Conservation (phyloP, 371 early-diverging fungal genomes). For the Blastocladiella emersonii region DNA sequence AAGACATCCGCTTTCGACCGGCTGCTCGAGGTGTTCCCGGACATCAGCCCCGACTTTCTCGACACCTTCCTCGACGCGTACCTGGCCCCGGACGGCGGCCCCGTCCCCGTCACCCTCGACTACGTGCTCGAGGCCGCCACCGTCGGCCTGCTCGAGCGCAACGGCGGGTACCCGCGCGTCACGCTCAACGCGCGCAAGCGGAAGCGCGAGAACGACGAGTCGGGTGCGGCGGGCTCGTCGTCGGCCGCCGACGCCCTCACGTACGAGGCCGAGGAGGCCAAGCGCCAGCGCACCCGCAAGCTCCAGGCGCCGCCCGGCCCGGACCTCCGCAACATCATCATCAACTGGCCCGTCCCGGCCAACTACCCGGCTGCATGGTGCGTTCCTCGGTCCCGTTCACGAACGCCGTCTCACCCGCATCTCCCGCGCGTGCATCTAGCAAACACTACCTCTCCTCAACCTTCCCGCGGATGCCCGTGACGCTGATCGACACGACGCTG, state of each 20-base stretch:
- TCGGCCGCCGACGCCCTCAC: no score
- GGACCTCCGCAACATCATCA: background rate
- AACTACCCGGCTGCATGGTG: background rate
- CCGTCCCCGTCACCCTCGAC: background rate
- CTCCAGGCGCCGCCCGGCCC: background rate
- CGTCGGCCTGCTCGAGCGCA: background rate
- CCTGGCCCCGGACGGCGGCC: background rate
- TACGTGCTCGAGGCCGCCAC: background rate
- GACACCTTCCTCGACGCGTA: background rate
- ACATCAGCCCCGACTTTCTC: background rate
- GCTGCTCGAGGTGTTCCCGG: background rate
- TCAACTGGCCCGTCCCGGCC: background rate
- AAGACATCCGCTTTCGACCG: no score
- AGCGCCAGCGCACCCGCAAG: no score
- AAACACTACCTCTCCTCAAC: background rate
- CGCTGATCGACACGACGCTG: background rate
- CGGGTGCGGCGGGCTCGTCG: no score
- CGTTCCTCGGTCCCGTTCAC: background rate
- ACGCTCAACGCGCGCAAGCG: no score
- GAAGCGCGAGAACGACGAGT: no score
- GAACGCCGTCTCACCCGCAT: background rate
- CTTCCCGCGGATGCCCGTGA: background rate
- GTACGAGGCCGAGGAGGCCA: no score
- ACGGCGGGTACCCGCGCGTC: background rate
- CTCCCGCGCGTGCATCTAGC: background rate